A percentile compares a stretch with the other conserved stretches of the same genome.
phyloP scores from a whole-genome alignment of 2,329 filamentous ascomycete species.

The Ophiostoma tasmaniense region DNA sequence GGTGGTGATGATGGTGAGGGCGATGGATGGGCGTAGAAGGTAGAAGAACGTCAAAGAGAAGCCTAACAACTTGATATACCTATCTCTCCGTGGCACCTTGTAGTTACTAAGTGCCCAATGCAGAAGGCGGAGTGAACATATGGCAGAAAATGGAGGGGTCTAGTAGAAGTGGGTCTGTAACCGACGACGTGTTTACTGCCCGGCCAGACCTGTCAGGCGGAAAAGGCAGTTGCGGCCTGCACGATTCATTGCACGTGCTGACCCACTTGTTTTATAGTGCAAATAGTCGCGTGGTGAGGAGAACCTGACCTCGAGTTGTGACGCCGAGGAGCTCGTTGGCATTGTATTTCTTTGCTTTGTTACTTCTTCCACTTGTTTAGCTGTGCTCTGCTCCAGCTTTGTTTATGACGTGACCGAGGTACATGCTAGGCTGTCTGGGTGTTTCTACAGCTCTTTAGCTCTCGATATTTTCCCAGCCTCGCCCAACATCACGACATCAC shows the following conservation, averaged over 20 bases:
- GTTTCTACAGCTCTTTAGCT: background rate
- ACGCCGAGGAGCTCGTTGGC: background rate
- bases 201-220: background rate
- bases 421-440: background rate
- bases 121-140: background rate
- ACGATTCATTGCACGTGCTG: background rate
- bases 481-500: background rate
- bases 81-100: background rate
- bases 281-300: background rate
- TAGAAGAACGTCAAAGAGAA: background rate
- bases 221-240: background rate
- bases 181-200: background rate
- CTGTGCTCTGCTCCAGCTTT: background rate
- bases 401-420: background rate
- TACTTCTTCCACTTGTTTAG: background rate
- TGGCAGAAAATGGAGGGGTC: slow-evolving; percentile 1
- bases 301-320: background rate
- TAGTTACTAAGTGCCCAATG: background rate
- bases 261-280: background rate
- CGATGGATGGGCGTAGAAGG: background rate
- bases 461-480: background rate
- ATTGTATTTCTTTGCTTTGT: background rate
- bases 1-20: background rate
- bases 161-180: background rate
- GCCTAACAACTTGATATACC: background rate